These are phyloP conservation scores for Lentinula guzmanii DNA, from an alignment of 768 basidiomycete genomes.

Conservation along the genomic window DNA sequence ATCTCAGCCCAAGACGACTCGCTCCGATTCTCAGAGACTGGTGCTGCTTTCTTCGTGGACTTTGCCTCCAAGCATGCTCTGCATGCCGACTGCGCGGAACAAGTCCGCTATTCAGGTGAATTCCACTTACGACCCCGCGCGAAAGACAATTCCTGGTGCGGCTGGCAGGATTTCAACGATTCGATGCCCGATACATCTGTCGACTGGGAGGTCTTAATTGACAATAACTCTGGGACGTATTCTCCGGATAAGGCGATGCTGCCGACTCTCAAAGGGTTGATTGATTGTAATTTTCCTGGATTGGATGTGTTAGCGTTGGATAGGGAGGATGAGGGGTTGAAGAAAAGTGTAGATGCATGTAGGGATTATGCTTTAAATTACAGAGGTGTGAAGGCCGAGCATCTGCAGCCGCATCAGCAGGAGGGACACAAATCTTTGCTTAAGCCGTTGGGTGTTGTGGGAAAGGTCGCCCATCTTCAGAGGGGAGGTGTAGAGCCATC, in stretches of 20 bases:
- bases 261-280: conserved; percentile 49
- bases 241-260: conserved; percentile 63
- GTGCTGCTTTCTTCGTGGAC: conserved; percentile 82
- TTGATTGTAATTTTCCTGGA: conserved; percentile 73
- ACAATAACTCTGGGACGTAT: conserved; percentile 86
- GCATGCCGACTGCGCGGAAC: conserved; percentile 65
- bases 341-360: conserved; percentile 59
- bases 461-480: not conserved
- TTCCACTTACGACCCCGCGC: conserved; percentile 68
- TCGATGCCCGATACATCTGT: conserved; percentile 46
- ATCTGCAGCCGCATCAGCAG: conserved; percentile 56
- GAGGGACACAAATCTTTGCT: conserved; percentile 51
- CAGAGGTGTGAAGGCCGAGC: conserved; percentile 54
- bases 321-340: conserved; percentile 48
- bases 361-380: conserved; percentile 55
- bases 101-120: conserved; percentile 71
- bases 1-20: conserved; percentile 71
- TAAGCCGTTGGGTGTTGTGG: conserved; percentile 14
- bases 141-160: conserved; percentile 22
- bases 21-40: conserved; percentile 81
- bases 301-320: conserved; percentile 50
- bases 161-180: conserved; percentile 61
- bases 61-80: conserved; percentile 85
- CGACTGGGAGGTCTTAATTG: conserved; percentile 77
- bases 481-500: not conserved